These are phyloP conservation scores for Aureobasidium sp. DNA, from an alignment of 2,329 filamentous ascomycete genomes.

Conservation along the genomic window DNA sequence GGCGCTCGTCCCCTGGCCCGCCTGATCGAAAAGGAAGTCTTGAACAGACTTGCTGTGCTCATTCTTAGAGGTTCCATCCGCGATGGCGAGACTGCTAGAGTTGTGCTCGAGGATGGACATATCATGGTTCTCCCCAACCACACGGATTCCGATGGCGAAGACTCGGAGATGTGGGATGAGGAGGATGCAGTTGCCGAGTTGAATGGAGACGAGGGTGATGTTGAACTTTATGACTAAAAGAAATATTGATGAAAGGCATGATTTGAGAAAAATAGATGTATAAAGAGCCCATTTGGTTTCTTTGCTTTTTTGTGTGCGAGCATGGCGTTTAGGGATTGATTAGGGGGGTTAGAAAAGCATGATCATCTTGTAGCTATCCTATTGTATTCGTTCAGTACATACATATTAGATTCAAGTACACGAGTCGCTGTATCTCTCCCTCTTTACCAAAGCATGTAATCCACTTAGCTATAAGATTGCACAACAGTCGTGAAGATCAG, in stretches of 20 bases:
- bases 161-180: constrained; percentile 66
- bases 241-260: neutral
- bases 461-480: no score
- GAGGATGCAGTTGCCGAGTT: constrained; percentile 63
- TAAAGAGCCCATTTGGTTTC: neutral
- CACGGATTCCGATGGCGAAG: constrained; percentile 47
- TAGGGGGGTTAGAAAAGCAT: neutral
- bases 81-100: constrained; percentile 75
- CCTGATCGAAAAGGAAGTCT: constrained; percentile 92
- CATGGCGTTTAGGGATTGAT: neutral
- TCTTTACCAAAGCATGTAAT: no score
- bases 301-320: neutral
- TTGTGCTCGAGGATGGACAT: constrained; percentile 70
- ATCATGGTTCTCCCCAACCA: constrained; percentile 81
- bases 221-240: constrained; percentile 54
- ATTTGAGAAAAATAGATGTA: neutral
- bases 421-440: neutral
- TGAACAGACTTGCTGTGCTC: constrained; percentile 85
- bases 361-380: neutral
- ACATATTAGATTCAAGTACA: neutral
- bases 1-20: constrained; percentile 81
- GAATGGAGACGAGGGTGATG: constrained; percentile 42
- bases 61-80: constrained; percentile 77
- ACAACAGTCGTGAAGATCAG: no score
- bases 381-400: neutral